Evolutionary conservation across 2,329 filamentous ascomycete genomes (phyloP).

Genomic region (Colletotrichum truncatum): DNA sequence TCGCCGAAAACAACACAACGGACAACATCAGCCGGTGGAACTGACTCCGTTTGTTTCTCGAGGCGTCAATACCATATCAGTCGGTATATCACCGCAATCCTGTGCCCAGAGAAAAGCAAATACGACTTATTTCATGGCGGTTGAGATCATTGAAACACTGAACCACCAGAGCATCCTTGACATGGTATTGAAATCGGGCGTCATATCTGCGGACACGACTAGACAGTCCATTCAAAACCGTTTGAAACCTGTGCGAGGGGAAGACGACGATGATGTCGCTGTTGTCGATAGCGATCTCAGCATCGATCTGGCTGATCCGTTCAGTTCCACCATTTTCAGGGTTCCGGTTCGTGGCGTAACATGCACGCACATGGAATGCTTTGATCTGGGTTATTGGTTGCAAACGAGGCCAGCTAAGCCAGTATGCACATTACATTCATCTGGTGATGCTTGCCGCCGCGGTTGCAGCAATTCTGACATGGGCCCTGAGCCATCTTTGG

Average conservation of each 20-base stretch:
- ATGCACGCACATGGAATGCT: slow-evolving; percentile 87
- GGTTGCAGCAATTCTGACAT: slow-evolving; percentile 26
- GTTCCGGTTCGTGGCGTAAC: slow-evolving; percentile 74
- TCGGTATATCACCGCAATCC: slow-evolving; percentile 52
- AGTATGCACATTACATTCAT: slow-evolving; percentile 43
- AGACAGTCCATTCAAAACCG: slow-evolving; percentile 64
- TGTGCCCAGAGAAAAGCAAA: slow-evolving; percentile 25
- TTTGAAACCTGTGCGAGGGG: slow-evolving; percentile 43
- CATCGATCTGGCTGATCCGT: slow-evolving; percentile 74
- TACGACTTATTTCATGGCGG: slow-evolving; percentile 67
- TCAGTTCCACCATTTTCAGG: slow-evolving; percentile 70
- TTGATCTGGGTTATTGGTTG: slow-evolving; percentile 87
- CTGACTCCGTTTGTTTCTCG: slow-evolving; percentile 67
- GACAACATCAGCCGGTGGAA: slow-evolving; percentile 80
- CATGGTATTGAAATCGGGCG: slow-evolving; percentile 45
- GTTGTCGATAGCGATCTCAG: slow-evolving; percentile 66
- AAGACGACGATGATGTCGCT: slow-evolving; percentile 69
- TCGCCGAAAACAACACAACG: slow-evolving; percentile 76
- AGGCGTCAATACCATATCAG: slow-evolving; percentile 70
- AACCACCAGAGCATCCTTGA: slow-evolving; percentile 54
- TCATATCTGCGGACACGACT: slow-evolving; percentile 57
- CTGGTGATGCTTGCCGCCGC: slow-evolving; percentile 49
- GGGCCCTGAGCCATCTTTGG: slow-evolving; percentile 57
- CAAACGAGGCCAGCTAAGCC: slow-evolving; percentile 65
- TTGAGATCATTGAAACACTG: slow-evolving; percentile 74